A percentile compares a stretch with the other conserved stretches of the same genome.
These are phyloP conservation scores for Smittium culicis DNA, from an alignment of 371 early-diverging fungal species.

Conservation along the genomic window DNA sequence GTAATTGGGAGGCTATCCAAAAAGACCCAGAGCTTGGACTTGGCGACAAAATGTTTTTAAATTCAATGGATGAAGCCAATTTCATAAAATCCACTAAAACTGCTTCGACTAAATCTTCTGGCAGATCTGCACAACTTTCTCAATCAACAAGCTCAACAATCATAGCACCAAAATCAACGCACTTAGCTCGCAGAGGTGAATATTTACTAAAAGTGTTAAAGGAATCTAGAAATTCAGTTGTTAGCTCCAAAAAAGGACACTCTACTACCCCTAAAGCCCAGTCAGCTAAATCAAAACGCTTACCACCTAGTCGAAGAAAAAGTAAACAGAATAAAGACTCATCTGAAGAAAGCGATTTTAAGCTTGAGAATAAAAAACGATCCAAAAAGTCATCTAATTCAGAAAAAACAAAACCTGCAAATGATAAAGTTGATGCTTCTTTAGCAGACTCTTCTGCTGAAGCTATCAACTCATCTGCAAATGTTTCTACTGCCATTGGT, in stretches of 20 bases:
- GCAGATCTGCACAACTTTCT: constrained; percentile 19
- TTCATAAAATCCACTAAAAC: constrained; percentile 21
- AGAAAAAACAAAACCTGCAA: neutral
- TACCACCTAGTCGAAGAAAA: neutral
- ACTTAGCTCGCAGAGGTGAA: constrained; percentile 77
- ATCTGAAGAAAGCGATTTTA: neutral
- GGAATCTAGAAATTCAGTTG: constrained; percentile 17
- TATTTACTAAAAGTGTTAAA: constrained; percentile 66
- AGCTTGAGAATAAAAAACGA: neutral
- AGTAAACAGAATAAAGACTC: neutral
- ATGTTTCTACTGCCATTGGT: neutral
- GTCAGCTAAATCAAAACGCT: constrained; percentile 6
- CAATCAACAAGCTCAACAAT: constrained; percentile 17
- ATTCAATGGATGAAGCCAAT: constrained; percentile 21
- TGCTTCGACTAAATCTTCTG: constrained; percentile 13
- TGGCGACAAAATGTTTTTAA: constrained; percentile 66
- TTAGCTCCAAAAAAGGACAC: constrained; percentile 12
- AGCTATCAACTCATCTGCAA: neutral
- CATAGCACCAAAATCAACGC: constrained; percentile 63
- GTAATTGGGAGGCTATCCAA: constrained; percentile 77
- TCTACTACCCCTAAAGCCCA: constrained; percentile 3
- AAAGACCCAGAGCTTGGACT: constrained; percentile 63
- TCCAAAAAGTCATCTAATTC: neutral
- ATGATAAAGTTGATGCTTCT: neutral
- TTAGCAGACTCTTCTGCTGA: too few species aligned